Conservation (phyloP, 805 yeast genomes). For the Tetrapisispora pingtungensis region DNA sequence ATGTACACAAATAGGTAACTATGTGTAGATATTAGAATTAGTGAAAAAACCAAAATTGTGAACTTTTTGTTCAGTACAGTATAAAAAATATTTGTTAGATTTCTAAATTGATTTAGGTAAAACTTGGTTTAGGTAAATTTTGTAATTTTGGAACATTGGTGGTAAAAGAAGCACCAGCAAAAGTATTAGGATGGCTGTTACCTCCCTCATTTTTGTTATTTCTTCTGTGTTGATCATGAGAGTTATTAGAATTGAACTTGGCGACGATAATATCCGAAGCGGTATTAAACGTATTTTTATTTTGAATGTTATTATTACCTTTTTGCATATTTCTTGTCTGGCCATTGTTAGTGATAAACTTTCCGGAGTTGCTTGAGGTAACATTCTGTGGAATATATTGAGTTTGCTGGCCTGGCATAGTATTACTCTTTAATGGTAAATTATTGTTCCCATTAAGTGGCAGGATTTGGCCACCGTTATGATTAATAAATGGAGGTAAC, state of each 20-base stretch:
- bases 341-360: background rate
- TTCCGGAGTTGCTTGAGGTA: background rate
- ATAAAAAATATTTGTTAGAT: no score
- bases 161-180: constrained; percentile 31
- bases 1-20: no score
- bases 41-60: no score
- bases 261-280: background rate
- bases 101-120: constrained; percentile 9
- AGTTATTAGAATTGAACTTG: background rate
- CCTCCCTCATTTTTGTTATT: background rate
- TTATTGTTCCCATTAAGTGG: background rate
- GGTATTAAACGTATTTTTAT: background rate
- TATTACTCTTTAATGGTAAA: constrained; percentile 1
- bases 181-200: constrained; percentile 7
- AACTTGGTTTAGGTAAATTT: constrained; percentile 29
- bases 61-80: no score
- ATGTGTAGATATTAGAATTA: no score
- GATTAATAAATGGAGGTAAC: background rate
- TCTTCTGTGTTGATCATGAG: background rate
- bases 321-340: background rate
- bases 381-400: constrained; percentile 1
- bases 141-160: constrained; percentile 25
- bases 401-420: background rate
- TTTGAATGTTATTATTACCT: background rate
- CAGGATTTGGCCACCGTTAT: background rate